Base-by-base conservation (phyloP, 192 early-diverging fungal genomes). In the Entomortierella beljakovae region DNA sequence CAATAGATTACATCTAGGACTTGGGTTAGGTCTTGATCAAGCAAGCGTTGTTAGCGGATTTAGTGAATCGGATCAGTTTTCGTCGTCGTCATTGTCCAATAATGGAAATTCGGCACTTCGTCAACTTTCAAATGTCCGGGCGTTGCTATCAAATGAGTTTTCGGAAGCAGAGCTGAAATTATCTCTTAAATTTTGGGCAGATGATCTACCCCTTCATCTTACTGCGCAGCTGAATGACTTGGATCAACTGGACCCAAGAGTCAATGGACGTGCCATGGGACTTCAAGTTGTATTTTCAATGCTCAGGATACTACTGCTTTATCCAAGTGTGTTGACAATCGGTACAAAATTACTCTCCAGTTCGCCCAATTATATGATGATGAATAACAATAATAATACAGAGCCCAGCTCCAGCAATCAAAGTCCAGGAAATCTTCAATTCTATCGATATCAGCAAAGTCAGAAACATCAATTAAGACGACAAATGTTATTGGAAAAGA, bases 211-310 rank as follows among this genome's bases (percentile, higher is more conserved):
- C 0, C 7, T 33, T 3, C 37, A 42, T 16, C 28, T 79, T 35
- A 57, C 23, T 33, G 61, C 75, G 1, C 61, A 65, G 16, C 16
- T 60, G 34, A 49, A 65, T 23, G 34, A 49, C 29, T 40, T 79
- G 61, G 67, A 69, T 22, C 20, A 10, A 5, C 38, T 70, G 1
- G 75, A 79, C 20, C 62, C 75, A n/a, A 43, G 67, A 48, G 75
- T 79, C 11, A 79, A 79, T 46, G 75, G 75, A 35, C 66, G 75
- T 0, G 75, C 75, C 0, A 42, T 79, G 0, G 75, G 75, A 31
- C 60, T 79, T 1, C 75, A 79, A 33, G 40, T 60, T 5, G 37
- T 79, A 2, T 79, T 54, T 28, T 59, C 61, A 6, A 79, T 79
- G 55, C 46, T 79, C 13, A 57, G 46, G 16, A 49, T 79, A n/a